Base-by-base conservation (phyloP, 1,139 yeast genomes). In the Geotrichum fermentans region DNA sequence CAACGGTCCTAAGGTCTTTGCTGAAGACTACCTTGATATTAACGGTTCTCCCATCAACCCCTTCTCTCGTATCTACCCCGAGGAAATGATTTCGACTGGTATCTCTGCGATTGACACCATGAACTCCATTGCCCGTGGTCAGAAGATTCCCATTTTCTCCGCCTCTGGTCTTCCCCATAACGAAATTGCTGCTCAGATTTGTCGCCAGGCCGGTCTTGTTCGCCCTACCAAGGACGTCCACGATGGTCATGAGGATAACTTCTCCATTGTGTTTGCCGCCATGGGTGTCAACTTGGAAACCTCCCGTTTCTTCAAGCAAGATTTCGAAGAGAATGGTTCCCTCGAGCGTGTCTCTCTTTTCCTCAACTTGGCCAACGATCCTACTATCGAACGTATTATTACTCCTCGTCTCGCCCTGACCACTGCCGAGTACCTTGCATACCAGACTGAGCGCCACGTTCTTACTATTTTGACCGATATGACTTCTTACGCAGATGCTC, bases 111-210 rank as follows among this genome's bases (percentile, higher is more conserved):
- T 92, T 65, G 99, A 92, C 70, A 90, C 97, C 52, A 92, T 94
- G 98, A 94, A 92, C 73, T 90, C 98, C 38, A 92, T 92, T 77
- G 99, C 99, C 55, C 87, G 99, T 79, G 99, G 99, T 61, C 99
- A 92, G 74, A 94, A 94, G 74, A 92, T 92, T 67, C 98, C 98
- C 47, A 92, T 92, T 69, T 92, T 92, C 74, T 88, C 97, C 50
- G 98, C 98, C 40, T 89, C 97, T 51, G 99, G 99, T 75, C 80
- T 92, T 68, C 99, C 99, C 52, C 99, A 92, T 73, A 94, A 92
- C 68, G 98, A 94, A 73, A 90, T 92, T 73, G 99, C 99, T 55
- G 98, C 99, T 41, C 99, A 92, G 73, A 92, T 92, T 70, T 92
- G 97, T 79, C 89, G 99, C 75, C 99, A 92, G 74, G 98, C 99